Percentiles rank a stretch among this genome's conserved stretches.
Evolutionary conservation across 495 filamentous ascomycete genomes (phyloP).

Genomic region (Neurospora tetrasperma): DNA sequence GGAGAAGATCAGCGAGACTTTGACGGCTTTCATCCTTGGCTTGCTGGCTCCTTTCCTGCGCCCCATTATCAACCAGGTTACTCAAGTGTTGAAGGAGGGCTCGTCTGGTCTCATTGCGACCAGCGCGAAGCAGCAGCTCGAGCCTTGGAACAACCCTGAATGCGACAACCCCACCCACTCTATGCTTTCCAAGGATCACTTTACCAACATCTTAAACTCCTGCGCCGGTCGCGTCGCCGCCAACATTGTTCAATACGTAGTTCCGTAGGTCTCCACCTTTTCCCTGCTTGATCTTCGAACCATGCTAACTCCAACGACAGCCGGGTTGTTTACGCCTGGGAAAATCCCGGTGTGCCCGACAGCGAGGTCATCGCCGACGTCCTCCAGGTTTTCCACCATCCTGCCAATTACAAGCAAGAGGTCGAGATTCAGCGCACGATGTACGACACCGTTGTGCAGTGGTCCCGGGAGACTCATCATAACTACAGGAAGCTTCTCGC

Average conservation of each 20-base stretch:
- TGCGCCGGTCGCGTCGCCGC: constrained; percentile 76
- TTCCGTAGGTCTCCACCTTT: constrained; percentile 42
- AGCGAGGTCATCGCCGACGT: constrained; percentile 72
- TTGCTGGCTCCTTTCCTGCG: constrained; percentile 82
- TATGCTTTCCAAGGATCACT: constrained; percentile 92
- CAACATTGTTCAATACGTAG: constrained; percentile 69
- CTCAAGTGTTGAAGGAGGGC: constrained; percentile 69
- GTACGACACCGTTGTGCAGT: constrained; percentile 71
- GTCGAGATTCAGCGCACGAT: constrained; percentile 75
- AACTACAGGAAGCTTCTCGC: constrained; percentile 58
- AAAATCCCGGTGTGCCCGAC: constrained; percentile 68
- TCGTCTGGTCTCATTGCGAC: constrained; percentile 71
- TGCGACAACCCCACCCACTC: constrained; percentile 92
- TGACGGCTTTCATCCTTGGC: constrained; percentile 83
- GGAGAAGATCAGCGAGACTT: constrained; percentile 81
- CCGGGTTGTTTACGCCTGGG: constrained; percentile 72
- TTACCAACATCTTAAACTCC: constrained; percentile 82
- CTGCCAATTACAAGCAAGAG: constrained; percentile 53
- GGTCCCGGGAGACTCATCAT: constrained; percentile 57
- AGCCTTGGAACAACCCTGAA: constrained; percentile 77
- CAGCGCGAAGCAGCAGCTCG: constrained; percentile 75
- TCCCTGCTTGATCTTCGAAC: neutral
- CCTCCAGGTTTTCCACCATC: constrained; percentile 77
- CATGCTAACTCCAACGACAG: too few species aligned
- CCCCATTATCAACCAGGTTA: constrained; percentile 82